A percentile compares a stretch with the other conserved stretches of the same genome.
These are phyloP conservation scores for Bryoglossum gracile DNA, from an alignment of 495 filamentous ascomycete genomes.

Conservation along the genomic window DNA sequence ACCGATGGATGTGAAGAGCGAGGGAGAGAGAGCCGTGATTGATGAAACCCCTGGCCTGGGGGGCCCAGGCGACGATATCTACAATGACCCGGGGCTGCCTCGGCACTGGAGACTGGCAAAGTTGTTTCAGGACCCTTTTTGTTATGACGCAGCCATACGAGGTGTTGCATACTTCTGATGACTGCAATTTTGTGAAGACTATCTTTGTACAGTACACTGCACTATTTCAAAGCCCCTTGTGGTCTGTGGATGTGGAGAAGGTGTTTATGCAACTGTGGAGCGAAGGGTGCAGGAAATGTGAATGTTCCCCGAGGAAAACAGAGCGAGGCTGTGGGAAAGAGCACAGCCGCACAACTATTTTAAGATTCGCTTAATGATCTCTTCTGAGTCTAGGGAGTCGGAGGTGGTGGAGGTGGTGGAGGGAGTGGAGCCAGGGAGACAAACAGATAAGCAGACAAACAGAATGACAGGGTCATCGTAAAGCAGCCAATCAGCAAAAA, in stretches of 20 bases:
- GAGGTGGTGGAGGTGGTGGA: no score
- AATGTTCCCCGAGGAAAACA: no score
- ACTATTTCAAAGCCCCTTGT: slow-evolving; percentile 11
- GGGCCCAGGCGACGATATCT: no score
- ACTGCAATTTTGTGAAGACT: slow-evolving; percentile 2
- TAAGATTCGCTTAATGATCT: no score
- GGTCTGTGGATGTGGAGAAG: slow-evolving; percentile 1
- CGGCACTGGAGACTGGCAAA: no score
- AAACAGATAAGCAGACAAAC: no score
- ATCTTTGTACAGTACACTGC: no score
- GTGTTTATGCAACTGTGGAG: not conserved
- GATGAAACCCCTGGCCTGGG: not conserved
- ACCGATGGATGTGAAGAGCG: not conserved
- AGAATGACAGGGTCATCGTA: not conserved
- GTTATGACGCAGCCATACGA: slow-evolving; percentile 12
- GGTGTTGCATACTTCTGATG: slow-evolving; percentile 5
- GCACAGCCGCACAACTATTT: no score
- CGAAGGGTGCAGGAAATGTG: no score
- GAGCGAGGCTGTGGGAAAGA: no score
- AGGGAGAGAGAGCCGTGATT: not conserved
- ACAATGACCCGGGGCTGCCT: slow-evolving; percentile 3
- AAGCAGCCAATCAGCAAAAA: not conserved
- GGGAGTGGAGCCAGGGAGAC: no score
- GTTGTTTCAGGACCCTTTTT: not conserved
- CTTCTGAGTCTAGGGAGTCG: no score